Evolutionary conservation across 768 basidiomycete genomes (phyloP), one percentile per base, ranked within the genome.

Genomic region (Chiua virens): DNA sequence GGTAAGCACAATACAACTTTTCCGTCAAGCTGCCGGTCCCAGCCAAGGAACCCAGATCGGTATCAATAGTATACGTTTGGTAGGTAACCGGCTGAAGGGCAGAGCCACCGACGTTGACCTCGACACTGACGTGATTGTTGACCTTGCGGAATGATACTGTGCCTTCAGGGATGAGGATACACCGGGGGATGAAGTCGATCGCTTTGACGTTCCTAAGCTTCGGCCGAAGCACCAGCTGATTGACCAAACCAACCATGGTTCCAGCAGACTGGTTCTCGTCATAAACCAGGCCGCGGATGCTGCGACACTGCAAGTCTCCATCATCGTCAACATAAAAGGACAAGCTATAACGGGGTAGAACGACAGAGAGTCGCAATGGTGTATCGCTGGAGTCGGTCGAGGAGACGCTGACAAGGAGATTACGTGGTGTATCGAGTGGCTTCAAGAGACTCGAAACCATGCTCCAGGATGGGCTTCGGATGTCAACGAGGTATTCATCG

Each of bases 171-270:
- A 79, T 61, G 34, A 79, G 57, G 28, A 76, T 65, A 4, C 37
- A 43, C 8, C 55, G 44, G 7, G 49, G 47, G 2, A 23, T 17
- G 22, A 42, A 25, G 1, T 52, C 50, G 4, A 1, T 20, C 42
- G 17, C 28, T 4, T 34, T 25, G 39, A 28, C 4, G 4, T 47
- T 58, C 18, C 20, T 39, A 27, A 13, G 0, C 14, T 55, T 64
- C 42, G 56, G 60, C n/a, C 75, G 65, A 34, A 79, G 67, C 5
- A 80, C 65, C 13, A 78, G 73, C 32, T 63, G 69, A 32, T 62
- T 71, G 32, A 42, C 27, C 30, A 81, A 56, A 11, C 79, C 80
- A 35, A 77, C 67, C 55, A 81, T 60, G 0, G 75, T 73, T 1
- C 76, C 76, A 3, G 62, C 59, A 1, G 66, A 76, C 50, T 79